Percentiles rank a stretch among this genome's conserved stretches.
These are phyloP conservation scores for Globisporangium spinosum DNA, from an alignment of 352 stramenopile species.

Conservation along the genomic window DNA sequence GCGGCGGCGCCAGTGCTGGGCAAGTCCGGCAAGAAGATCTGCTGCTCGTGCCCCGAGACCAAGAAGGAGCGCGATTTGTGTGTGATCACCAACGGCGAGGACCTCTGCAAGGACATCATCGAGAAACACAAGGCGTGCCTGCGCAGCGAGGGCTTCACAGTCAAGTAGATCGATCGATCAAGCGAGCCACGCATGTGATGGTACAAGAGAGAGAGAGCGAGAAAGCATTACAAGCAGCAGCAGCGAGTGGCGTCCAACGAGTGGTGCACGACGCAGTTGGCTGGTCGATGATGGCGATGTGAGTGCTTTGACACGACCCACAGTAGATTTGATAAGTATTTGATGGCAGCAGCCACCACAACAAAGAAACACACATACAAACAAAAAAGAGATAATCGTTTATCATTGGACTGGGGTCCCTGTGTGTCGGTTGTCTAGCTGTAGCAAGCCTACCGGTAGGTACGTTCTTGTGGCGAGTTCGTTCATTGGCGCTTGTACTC, in stretches of 20 bases:
- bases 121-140: constrained; percentile 97
- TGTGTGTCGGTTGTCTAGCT: background rate
- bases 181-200: background rate
- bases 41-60: constrained; percentile 96
- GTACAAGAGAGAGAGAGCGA: background rate
- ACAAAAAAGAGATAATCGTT: constrained; percentile 1
- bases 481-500: background rate
- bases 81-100: constrained; percentile 89
- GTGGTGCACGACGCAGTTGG: background rate
- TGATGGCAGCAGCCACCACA: constrained; percentile 3
- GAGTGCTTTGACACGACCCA: background rate
- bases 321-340: constrained; percentile 14
- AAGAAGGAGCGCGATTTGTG: constrained; percentile 93
- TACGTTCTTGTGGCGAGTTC: background rate
- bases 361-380: background rate
- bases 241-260: background rate
- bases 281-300: background rate
- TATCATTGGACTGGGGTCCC: background rate
- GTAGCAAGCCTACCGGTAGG: background rate
- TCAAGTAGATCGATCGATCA: constrained; percentile 58
- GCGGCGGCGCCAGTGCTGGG: constrained; percentile 52
- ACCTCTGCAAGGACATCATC: constrained; percentile 93
- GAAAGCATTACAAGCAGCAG: background rate
- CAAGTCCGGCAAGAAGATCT: constrained; percentile 98
- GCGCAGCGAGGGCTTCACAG: constrained; percentile 93